These are phyloP conservation scores for Debaryomyces castellii DNA, from an alignment of 805 yeast species.

Conservation along the genomic window DNA sequence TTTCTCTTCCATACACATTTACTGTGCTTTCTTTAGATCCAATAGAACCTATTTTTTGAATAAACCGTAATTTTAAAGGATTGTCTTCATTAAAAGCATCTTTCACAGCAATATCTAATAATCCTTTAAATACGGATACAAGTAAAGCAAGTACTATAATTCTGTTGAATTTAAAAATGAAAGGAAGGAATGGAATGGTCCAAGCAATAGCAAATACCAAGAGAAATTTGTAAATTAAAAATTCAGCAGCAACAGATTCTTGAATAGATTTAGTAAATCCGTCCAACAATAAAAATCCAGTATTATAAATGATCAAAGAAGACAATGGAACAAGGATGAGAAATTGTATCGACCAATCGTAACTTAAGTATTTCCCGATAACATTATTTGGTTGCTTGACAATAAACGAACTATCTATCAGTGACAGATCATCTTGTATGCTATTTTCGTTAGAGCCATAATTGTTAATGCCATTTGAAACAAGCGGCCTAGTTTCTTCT, in stretches of 20 bases:
- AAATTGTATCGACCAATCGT: slow-evolving; percentile 83
- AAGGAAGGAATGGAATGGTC: slow-evolving; percentile 59
- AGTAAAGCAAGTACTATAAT: slow-evolving; percentile 43
- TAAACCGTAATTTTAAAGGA: slow-evolving; percentile 73
- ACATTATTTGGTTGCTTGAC: slow-evolving; percentile 7
- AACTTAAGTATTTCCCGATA: slow-evolving; percentile 47
- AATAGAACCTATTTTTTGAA: slow-evolving; percentile 57
- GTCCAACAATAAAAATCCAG: slow-evolving; percentile 56
- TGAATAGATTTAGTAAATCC: slow-evolving; percentile 71
- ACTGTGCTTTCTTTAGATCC: slow-evolving; percentile 35
- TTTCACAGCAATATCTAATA: slow-evolving; percentile 35
- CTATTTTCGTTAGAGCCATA: slow-evolving; percentile 17
- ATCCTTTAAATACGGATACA: slow-evolving; percentile 35
- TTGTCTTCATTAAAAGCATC: slow-evolving; percentile 59
- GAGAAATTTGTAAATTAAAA: slow-evolving; percentile 27
- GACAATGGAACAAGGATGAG: slow-evolving; percentile 65
- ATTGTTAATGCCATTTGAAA: slow-evolving; percentile 13
- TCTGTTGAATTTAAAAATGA: slow-evolving; percentile 64
- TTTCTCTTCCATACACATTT: slow-evolving; percentile 50
- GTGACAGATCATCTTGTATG: slow-evolving; percentile 10
- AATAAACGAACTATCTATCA: slow-evolving; percentile 11
- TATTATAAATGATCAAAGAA: slow-evolving; percentile 51
- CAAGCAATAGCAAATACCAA: slow-evolving; percentile 28
- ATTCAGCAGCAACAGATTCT: slow-evolving; percentile 53
- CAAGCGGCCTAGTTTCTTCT: slow-evolving; percentile 34